Conservation (phyloP, 1,284 basidiomycete genomes). For the Schizopora paradoxa region DNA sequence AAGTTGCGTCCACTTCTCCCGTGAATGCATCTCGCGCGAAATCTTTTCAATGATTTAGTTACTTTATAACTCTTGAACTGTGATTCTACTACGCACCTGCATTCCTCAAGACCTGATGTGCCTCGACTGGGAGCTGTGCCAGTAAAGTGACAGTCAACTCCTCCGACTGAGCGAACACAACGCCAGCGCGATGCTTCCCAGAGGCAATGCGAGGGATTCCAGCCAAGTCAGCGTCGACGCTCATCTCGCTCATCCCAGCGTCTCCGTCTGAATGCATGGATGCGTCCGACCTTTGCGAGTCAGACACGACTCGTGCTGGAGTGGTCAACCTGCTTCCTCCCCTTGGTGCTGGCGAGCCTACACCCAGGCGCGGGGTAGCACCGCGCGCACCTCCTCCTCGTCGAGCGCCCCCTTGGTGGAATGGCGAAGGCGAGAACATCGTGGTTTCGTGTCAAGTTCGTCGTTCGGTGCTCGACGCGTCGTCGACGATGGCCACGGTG, state of each 20-base stretch:
- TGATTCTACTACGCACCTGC: constrained; percentile 42
- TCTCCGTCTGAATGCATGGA: constrained; percentile 3
- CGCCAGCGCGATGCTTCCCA: constrained; percentile 38
- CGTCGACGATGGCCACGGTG: not conserved
- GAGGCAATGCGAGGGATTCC: constrained; percentile 11
- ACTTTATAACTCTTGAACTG: not conserved
- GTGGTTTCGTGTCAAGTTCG: constrained; percentile 2
- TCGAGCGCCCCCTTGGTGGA: not conserved
- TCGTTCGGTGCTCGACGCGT: not conserved
- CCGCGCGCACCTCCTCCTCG: not conserved
- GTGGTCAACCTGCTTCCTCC: constrained; percentile 9
- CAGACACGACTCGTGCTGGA: constrained; percentile 2
- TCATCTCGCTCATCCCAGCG: constrained; percentile 9
- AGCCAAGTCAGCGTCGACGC: constrained; percentile 14
- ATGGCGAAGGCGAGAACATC: constrained; percentile 17
- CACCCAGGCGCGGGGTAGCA: not conserved
- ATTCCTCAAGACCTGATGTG: constrained; percentile 62
- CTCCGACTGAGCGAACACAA: constrained; percentile 64
- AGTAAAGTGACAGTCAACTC: constrained; percentile 67
- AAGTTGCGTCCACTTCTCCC: constrained; percentile 63
- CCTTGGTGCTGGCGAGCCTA: not conserved
- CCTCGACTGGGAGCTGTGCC: constrained; percentile 64
- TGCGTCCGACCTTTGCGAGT: constrained; percentile 15
- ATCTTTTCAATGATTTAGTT: constrained; percentile 40
- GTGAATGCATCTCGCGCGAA: constrained; percentile 61